These are phyloP conservation scores for Fusarium phyllophilum DNA, from an alignment of 2,329 filamentous ascomycete species.

Conservation along the genomic window DNA sequence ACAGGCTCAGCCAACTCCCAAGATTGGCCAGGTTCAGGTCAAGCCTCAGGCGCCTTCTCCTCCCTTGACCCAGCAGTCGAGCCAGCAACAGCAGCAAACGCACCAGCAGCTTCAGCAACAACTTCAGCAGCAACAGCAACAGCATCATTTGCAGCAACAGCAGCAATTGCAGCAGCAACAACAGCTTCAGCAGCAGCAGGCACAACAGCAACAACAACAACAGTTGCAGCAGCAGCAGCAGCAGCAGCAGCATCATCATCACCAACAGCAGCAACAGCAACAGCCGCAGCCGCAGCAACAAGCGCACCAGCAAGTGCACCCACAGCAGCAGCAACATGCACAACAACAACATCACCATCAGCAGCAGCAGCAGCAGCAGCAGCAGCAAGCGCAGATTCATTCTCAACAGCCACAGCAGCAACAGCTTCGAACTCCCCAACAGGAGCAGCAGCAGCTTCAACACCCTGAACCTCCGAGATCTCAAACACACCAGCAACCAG, in stretches of 20 bases:
- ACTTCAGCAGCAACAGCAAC: slow-evolving; percentile 43
- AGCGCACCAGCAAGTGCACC: slow-evolving; percentile 49
- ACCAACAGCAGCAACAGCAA: slow-evolving; percentile 44
- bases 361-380: slow-evolving; percentile 41
- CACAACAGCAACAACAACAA: slow-evolving; percentile 43
- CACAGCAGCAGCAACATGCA: slow-evolving; percentile 44
- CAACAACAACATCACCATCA: slow-evolving; percentile 46
- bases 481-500: slow-evolving; percentile 45
- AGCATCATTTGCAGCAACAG: slow-evolving; percentile 43
- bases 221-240: slow-evolving; percentile 42
- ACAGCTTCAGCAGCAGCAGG: slow-evolving; percentile 39
- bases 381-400: slow-evolving; percentile 41
- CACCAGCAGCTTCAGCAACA: slow-evolving; percentile 45
- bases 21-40: slow-evolving; percentile 48
- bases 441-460: slow-evolving; percentile 45
- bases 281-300: slow-evolving; percentile 44
- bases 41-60: slow-evolving; percentile 48
- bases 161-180: slow-evolving; percentile 46
- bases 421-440: slow-evolving; percentile 41
- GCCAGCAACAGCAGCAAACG: slow-evolving; percentile 39
- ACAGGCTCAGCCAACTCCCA: slow-evolving; percentile 44
- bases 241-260: slow-evolving; percentile 45
- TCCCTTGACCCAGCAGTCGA: slow-evolving; percentile 45
- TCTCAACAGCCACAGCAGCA: slow-evolving; percentile 38
- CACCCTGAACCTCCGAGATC: slow-evolving; percentile 34